Evolutionary conservation across 2,329 filamentous ascomycete genomes (phyloP), one percentile per base, ranked within the genome.

Genomic region (Trichoderma citrinoviride): DNA sequence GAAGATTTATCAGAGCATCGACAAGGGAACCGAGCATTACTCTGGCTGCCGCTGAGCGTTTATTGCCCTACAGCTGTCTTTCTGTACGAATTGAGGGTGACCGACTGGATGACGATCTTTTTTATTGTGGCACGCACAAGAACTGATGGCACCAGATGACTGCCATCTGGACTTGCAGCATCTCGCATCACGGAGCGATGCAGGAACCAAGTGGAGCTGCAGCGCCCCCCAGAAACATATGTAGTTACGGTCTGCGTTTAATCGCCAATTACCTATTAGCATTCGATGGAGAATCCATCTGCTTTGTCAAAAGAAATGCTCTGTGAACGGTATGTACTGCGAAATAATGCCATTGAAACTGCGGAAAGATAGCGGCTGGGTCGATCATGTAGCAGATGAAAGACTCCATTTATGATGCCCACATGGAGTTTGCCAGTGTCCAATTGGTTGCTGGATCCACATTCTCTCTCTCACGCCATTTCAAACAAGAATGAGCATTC

Each of bases 401-500:
- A 12, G 23, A 57, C 40, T 57, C 54, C 54, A 57, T 57, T 44
- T 21, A 46, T 19, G 3, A 7, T 5, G 8, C 23, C 25, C n/a
- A 58, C 56, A 47, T 10, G 56, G 47, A 7, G 49, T 44, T 37
- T 58, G 43, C 15, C 19, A 7, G 25, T n/a, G 17, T 46, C 17
- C 25, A 8, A 61, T 53, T 61, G 58, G 58, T 21, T 25, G 19
- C 12, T 14, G 21, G 58, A 44, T 52, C 49, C 61, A 44, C 50
- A 47, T 40, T n/a, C 17, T 40, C 25, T 27, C 33, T 40, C 61
- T 64, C 52, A 49, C 61, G 61, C 61, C 61, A 64, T 64, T 56
- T 57, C 17, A 29, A 46, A 17, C 40, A 14, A 64, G 61, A 64
- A 64, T 64, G 52, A 64, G 61, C 52, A 64, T 40, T 40, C 10